Evolutionary conservation across 345 rosid genomes (phyloP).

Genomic region (Salix suchowensis): DNA sequence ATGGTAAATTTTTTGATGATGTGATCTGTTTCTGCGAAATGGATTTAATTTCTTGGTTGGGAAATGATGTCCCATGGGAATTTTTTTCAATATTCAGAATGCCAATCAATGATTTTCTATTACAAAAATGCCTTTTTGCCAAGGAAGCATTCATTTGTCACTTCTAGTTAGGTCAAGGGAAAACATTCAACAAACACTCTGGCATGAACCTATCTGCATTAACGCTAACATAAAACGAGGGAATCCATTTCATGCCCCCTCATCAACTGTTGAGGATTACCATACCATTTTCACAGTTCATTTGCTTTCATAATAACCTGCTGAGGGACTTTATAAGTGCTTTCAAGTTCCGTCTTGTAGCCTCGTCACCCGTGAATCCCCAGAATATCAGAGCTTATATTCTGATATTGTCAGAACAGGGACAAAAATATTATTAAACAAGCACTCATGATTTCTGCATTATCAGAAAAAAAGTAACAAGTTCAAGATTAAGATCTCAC

Average conservation of each 20-base stretch:
- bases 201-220: not conserved
- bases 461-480: not conserved
- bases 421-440: not conserved
- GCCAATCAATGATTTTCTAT: not conserved
- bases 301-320: slow-evolving; percentile 59
- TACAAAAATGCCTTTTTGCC: not conserved
- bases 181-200: not conserved
- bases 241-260: not conserved
- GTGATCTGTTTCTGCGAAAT: not conserved
- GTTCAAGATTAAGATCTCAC: slow-evolving; percentile 30
- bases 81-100: not conserved
- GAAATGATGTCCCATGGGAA: not conserved
- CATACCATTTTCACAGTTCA: not conserved
- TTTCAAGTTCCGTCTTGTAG: slow-evolving; percentile 79
- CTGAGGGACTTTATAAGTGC: slow-evolving; percentile 92
- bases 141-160: not conserved
- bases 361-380: slow-evolving; percentile 99
- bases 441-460: not conserved
- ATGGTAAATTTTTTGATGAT: not conserved
- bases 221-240: not conserved
- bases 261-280: not conserved
- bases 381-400: slow-evolving; percentile 88
- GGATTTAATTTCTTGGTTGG: not conserved
- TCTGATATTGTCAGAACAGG: slow-evolving; percentile 38
- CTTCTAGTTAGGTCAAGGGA: not conserved